A percentile compares a stretch with the other conserved stretches of the same genome.
These are phyloP conservation scores for Cornus controversa DNA, from an alignment of 148 eudicot genomes.

Conservation along the genomic window DNA sequence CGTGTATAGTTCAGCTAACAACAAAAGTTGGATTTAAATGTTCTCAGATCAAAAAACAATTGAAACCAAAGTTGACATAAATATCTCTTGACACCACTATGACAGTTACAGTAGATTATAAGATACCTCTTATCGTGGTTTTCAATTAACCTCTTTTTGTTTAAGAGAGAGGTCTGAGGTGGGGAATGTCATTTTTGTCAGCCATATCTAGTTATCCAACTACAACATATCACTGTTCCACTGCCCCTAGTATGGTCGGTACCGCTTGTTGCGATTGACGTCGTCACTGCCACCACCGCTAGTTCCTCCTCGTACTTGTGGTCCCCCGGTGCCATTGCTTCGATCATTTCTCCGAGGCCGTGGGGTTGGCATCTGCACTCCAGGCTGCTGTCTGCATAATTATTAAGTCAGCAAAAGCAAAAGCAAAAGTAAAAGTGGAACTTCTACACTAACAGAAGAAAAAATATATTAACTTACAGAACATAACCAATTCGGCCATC, in stretches of 20 bases:
- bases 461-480: conserved; percentile 55
- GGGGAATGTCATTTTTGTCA: background rate
- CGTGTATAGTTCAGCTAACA: too few relatives aligned
- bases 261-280: conserved; percentile 55
- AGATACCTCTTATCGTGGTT: background rate
- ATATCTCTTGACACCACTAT: background rate
- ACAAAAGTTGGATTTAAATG: too few relatives aligned
- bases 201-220: conserved; percentile 6
- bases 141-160: background rate
- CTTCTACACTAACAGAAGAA: background rate
- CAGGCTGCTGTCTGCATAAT: conserved; percentile 85
- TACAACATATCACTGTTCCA: conserved; percentile 5
- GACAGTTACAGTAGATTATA: background rate
- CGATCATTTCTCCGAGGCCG: conserved; percentile 79
- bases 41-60: too few relatives aligned
- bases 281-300: conserved; percentile 52
- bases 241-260: conserved; percentile 63
- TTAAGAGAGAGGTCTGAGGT: background rate
- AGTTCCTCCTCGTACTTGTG: conserved; percentile 63
- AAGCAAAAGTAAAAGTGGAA: background rate
- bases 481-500: conserved; percentile 98
- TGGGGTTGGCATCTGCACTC: conserved; percentile 57
- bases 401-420: background rate
- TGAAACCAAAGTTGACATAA: background rate
- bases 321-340: conserved; percentile 62